Evolutionary conservation across 768 basidiomycete genomes (phyloP).

Genomic region (Lactarius sanguifluus): DNA sequence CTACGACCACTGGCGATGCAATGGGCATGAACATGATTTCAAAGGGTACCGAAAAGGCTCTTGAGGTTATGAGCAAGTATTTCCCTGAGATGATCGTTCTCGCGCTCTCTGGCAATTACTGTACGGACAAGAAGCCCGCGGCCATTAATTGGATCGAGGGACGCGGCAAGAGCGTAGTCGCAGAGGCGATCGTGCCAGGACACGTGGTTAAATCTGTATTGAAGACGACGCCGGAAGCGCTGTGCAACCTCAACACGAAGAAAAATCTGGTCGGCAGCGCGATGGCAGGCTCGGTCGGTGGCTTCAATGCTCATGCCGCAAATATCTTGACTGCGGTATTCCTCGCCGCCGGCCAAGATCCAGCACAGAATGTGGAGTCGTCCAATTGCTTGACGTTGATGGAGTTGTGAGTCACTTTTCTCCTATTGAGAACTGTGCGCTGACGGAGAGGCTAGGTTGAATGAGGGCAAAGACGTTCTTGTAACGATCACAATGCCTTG

Average conservation of each 20-base stretch:
- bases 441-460: slow-evolving; percentile 53
- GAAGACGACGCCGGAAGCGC: slow-evolving; percentile 89
- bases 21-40: slow-evolving; percentile 99
- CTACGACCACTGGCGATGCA: slow-evolving; percentile 93
- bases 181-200: slow-evolving; percentile 91
- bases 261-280: slow-evolving; percentile 98
- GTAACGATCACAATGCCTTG: slow-evolving; percentile 98
- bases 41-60: slow-evolving; percentile 94
- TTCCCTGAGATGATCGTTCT: slow-evolving; percentile 93
- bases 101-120: slow-evolving; percentile 95
- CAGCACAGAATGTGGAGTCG: slow-evolving; percentile 98
- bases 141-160: slow-evolving; percentile 99
- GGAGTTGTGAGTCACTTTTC: slow-evolving; percentile 77
- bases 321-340: slow-evolving; percentile 96
- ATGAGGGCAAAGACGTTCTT: slow-evolving; percentile 86
- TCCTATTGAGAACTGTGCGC: slow-evolving; percentile 11
- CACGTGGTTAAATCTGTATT: slow-evolving; percentile 84
- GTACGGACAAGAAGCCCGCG: slow-evolving; percentile 99
- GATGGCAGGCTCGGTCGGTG: slow-evolving; percentile 97
- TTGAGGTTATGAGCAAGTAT: slow-evolving; percentile 69
- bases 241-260: slow-evolving; percentile 91
- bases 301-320: slow-evolving; percentile 97
- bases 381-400: slow-evolving; percentile 98
- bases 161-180: slow-evolving; percentile 95
- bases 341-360: slow-evolving; percentile 97